Percentiles rank a stretch among this genome's conserved stretches.
Evolutionary conservation across 352 stramenopile genomes (phyloP).

Genomic region (Blastocystis hominis): DNA sequence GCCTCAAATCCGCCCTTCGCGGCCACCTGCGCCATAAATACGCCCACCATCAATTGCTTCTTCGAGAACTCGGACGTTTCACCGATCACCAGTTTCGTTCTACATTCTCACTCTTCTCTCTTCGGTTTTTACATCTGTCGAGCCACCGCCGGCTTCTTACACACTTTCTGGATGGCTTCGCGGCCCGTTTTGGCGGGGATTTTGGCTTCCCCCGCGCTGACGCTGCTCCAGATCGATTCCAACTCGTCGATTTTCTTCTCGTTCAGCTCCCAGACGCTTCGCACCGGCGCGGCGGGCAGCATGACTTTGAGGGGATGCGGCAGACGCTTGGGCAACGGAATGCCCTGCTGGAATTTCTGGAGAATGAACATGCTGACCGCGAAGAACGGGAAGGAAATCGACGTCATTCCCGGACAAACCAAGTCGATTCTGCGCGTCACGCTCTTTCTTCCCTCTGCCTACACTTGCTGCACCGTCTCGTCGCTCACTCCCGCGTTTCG

Average conservation of each 20-base stretch:
- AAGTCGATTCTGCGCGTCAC: not conserved
- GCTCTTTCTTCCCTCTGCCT: too few species aligned
- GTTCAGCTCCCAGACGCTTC: not conserved
- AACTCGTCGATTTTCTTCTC: conserved; percentile 7
- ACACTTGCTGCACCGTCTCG: not conserved
- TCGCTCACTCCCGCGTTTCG: not conserved
- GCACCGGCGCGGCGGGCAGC: not conserved
- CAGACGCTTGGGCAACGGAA: not conserved
- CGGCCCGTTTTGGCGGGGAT: not conserved
- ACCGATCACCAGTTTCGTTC: not conserved
- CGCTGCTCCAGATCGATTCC: not conserved
- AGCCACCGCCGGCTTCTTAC: not conserved
- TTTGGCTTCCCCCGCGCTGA: not conserved
- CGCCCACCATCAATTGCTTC: conserved; percentile 20
- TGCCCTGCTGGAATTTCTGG: conserved; percentile 33
- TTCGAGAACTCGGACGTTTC: not conserved
- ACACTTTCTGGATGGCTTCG: not conserved
- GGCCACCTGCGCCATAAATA: conserved; percentile 32
- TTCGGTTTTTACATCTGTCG: not conserved
- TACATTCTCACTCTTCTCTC: not conserved
- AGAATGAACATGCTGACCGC: conserved; percentile 34
- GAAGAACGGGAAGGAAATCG: not conserved
- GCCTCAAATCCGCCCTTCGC: not conserved
- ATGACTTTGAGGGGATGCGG: not conserved
- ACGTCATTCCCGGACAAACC: not conserved